phyloP scores from a whole-genome alignment of 139 green algal genomes.

The Chlorokybus atmophyticus region DNA sequence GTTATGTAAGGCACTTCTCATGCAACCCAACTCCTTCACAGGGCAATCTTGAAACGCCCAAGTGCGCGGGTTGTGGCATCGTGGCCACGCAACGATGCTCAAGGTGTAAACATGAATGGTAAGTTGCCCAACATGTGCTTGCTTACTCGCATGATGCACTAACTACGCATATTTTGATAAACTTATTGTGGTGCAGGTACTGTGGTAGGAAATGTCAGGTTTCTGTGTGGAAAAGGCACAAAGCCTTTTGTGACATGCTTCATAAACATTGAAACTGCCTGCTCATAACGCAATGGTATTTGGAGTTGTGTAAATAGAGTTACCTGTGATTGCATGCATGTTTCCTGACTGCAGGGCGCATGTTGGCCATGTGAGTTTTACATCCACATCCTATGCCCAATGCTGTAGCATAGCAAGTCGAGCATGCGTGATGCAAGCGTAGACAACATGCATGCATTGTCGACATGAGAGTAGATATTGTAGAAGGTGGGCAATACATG shows the following conservation, averaged over 20 bases:
- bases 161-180: background rate
- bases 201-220: conserved; percentile 1
- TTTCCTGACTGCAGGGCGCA: too few species aligned
- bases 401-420: too few species aligned
- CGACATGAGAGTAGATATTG: too few species aligned
- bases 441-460: too few species aligned
- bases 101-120: background rate
- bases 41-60: background rate
- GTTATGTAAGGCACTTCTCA: background rate
- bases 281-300: too few species aligned
- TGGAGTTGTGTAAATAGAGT: too few species aligned
- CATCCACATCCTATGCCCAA: too few species aligned
- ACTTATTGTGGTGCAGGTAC: background rate
- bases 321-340: too few species aligned
- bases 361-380: too few species aligned
- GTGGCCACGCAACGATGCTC: background rate
- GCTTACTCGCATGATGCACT: background rate
- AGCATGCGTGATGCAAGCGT: too few species aligned
- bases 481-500: too few species aligned
- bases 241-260: background rate
- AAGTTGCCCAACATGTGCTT: background rate
- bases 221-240: background rate
- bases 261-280: too few species aligned
- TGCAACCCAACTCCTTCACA: background rate
- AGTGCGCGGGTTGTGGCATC: background rate